Percentiles rank a stretch among this genome's conserved stretches.
phyloP scores from a whole-genome alignment of 371 early-diverging fungal species.

The Syncephalis plumigaleata region DNA sequence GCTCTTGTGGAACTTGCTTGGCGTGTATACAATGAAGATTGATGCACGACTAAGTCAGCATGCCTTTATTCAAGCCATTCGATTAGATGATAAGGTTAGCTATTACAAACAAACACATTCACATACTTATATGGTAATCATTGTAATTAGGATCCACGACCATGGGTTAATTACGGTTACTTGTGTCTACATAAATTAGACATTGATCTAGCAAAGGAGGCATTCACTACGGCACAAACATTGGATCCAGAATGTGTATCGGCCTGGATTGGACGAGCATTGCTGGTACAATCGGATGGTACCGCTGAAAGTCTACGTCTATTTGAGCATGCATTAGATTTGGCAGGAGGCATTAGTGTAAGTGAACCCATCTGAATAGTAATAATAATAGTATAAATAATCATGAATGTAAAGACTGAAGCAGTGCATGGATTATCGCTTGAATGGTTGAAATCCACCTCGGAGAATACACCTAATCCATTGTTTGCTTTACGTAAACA shows the following conservation, averaged over 20 bases:
- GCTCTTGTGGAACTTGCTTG: conserved; percentile 59
- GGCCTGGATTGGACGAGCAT: conserved; percentile 77
- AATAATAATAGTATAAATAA: conserved; percentile 6
- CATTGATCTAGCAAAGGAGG: conserved; percentile 54
- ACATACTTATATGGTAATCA: not conserved
- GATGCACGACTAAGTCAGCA: conserved; percentile 60
- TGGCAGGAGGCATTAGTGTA: too few species aligned
- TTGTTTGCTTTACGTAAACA: conserved; percentile 55
- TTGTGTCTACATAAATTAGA: conserved; percentile 59
- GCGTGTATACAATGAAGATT: conserved; percentile 31
- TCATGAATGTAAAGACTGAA: conserved; percentile 2
- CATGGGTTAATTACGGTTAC: conserved; percentile 77
- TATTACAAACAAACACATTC: not conserved
- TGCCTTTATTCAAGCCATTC: conserved; percentile 63
- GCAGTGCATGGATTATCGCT: conserved; percentile 3
- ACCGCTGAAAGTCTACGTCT: conserved; percentile 30
- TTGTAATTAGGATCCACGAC: conserved; percentile 26
- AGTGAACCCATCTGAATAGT: too few species aligned
- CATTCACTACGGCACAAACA: conserved; percentile 56
- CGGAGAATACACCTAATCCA: conserved; percentile 5
- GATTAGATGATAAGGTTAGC: conserved; percentile 39
- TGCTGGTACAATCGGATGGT: conserved; percentile 42
- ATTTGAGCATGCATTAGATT: conserved; percentile 58
- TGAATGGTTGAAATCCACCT: conserved; percentile 1
- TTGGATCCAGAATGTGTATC: conserved; percentile 63